Percentiles rank a stretch among this genome's conserved stretches.
phyloP scores from a whole-genome alignment of 1,284 basidiomycete species.

The Malassezia sympodialis region DNA sequence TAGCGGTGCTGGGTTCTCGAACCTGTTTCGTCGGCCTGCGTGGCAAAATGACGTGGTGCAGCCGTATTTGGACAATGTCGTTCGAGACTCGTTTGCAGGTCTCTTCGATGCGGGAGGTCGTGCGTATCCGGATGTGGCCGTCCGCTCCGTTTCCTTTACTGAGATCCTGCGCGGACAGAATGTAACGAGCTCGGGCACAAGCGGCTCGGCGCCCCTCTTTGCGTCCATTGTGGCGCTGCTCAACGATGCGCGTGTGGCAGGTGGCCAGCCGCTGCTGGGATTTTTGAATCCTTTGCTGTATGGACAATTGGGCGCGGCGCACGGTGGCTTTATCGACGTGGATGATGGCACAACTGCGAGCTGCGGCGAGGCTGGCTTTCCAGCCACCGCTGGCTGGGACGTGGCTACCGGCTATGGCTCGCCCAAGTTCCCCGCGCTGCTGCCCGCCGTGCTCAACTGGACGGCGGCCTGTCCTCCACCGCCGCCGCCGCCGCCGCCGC shows the following conservation, averaged over 20 bases:
- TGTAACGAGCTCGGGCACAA: background rate
- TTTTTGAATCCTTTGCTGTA: constrained; percentile 12
- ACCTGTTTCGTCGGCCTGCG: constrained; percentile 57
- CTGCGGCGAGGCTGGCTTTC: constrained; percentile 3
- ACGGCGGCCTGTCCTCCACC: background rate
- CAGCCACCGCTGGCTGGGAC: constrained; percentile 6
- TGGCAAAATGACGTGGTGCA: constrained; percentile 57
- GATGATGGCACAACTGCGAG: background rate
- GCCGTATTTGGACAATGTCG: constrained; percentile 53
- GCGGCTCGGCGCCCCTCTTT: constrained; percentile 1
- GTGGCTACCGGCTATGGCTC: constrained; percentile 4
- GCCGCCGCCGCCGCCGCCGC: background rate
- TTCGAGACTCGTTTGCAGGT: constrained; percentile 52
- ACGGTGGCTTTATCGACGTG: background rate
- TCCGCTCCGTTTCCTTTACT: background rate
- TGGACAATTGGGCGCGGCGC: background rate
- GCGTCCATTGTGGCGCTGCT: constrained; percentile 2
- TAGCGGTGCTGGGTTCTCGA: constrained; percentile 62
- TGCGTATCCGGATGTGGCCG: constrained; percentile 60
- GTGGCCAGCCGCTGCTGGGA: constrained; percentile 1
- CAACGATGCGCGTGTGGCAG: constrained; percentile 9
- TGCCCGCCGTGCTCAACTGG: background rate
- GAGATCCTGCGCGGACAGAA: background rate
- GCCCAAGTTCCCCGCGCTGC: background rate
- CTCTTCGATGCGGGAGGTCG: constrained; percentile 55